Percentiles rank a stretch among this genome's conserved stretches.
These are phyloP conservation scores for Pyrenochaeta sp. DNA, from an alignment of 2,329 filamentous ascomycete species.

Conservation along the genomic window DNA sequence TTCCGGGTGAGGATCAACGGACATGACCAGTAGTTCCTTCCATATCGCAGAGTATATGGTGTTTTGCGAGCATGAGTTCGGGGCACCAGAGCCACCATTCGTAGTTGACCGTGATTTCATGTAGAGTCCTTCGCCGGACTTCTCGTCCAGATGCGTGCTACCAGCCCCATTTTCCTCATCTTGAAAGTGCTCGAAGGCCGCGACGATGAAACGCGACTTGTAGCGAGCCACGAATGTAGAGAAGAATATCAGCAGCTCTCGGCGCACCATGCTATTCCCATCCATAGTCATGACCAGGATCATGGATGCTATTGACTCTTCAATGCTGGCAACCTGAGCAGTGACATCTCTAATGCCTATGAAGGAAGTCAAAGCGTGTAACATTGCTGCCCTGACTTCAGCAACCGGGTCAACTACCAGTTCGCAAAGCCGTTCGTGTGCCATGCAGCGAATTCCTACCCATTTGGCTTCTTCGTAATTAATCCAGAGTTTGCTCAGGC, in stretches of 20 bases:
- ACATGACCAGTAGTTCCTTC: constrained; percentile 90
- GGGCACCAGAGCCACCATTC: constrained; percentile 11
- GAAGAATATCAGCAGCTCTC: constrained; percentile 91
- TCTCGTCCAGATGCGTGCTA: constrained; percentile 28
- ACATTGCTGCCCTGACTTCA: constrained; percentile 91
- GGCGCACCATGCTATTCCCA: constrained; percentile 91
- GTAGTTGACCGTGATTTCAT: constrained; percentile 36
- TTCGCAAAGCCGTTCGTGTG: constrained; percentile 79
- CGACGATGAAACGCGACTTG: constrained; percentile 89
- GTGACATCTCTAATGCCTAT: constrained; percentile 92
- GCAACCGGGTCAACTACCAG: constrained; percentile 85
- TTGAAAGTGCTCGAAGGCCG: constrained; percentile 86
- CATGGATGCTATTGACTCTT: constrained; percentile 88
- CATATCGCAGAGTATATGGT: constrained; percentile 93
- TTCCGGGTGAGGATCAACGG: constrained; percentile 93
- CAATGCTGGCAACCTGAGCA: constrained; percentile 86
- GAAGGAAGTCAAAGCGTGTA: constrained; percentile 93
- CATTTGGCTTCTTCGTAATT: constrained; percentile 93
- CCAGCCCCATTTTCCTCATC: constrained; percentile 68
- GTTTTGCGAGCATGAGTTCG: constrained; percentile 68
- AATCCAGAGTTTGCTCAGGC: constrained; percentile 92
- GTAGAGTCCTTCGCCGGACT: constrained; percentile 35
- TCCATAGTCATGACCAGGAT: constrained; percentile 92
- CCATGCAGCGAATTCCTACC: constrained; percentile 88
- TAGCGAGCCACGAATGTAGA: constrained; percentile 91